Base-by-base conservation (phyloP, 2,329 filamentous ascomycete species). In the Cladosporium austrohemisphaericum region DNA sequence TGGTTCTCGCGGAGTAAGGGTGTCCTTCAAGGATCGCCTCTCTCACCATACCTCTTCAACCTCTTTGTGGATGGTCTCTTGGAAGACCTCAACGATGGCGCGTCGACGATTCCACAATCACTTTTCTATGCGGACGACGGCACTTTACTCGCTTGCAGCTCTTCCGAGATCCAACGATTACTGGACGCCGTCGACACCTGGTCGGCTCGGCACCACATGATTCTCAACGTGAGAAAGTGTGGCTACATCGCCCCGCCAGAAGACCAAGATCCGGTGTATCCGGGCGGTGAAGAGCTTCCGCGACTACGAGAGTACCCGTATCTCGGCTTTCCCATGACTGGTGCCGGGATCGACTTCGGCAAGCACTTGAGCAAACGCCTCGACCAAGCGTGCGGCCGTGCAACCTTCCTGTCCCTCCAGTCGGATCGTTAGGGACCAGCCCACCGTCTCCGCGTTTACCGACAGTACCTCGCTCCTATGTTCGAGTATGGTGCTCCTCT, bases 41-140 rank as follows among this genome's bases (percentile, higher is more conserved):
- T 44, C 7, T 32, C 41, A 5, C 41, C 41, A 5, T 29, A 31
- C 13, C 41, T 44, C 10, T 44, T 44, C 18, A 44, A 44, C 18
- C 16, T 44, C 41, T 44, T 32, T 19, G 18, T 44, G 6, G 41
- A 44, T 20, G 26, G 20, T 10, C 26, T 44, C 6, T 6, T 44
- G 4, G 41, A 14, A n/a, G n/a, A 16, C 6, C n/a, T 44, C 5
- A 44, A 44, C 16, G n/a, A 29, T 13, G 8, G 14, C 11, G n/a
- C 41, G 6, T 6, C 18, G 5, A 7, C 6, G 5, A 20, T 22
- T 20, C 26, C 25, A 16, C 25, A 19, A 18, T 14, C 25, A 5
- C 28, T 44, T 16, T 44, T 44, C 41, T 44, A 31, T 20, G 26
- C 41, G 5, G 28, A 44, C 19, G 18, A 44, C 26, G 41, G 41